These are phyloP conservation scores for Graphilbum sp. DNA, from an alignment of 2,329 filamentous ascomycete genomes.

Conservation along the genomic window DNA sequence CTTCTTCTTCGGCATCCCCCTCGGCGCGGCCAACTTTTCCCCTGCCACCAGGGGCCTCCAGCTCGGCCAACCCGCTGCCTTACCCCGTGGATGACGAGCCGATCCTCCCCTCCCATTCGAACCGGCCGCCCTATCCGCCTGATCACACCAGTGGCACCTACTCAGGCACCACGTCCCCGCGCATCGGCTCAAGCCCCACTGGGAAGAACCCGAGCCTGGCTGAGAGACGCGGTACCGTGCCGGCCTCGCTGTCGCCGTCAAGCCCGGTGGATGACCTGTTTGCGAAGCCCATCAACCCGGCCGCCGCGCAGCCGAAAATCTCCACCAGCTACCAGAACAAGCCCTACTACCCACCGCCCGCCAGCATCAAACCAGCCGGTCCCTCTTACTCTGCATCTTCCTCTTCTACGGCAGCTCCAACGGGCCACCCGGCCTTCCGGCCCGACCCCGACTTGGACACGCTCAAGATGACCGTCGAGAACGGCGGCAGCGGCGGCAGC, in stretches of 20 bases:
- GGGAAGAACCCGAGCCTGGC: conserved; percentile 47
- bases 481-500: conserved; percentile 3
- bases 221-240: conserved; percentile 65
- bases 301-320: conserved; percentile 17
- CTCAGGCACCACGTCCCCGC: conserved; percentile 27
- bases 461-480: conserved; percentile 23
- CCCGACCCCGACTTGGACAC: conserved; percentile 11
- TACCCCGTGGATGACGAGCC: conserved; percentile 58
- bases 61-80: conserved; percentile 49
- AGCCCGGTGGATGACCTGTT: conserved; percentile 67
- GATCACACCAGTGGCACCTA: conserved; percentile 18
- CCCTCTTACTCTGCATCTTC: not conserved
- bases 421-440: not conserved
- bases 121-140: conserved; percentile 25
- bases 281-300: conserved; percentile 41
- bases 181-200: conserved; percentile 36
- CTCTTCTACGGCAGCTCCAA: too few species aligned
- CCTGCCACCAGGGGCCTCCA: conserved; percentile 51
- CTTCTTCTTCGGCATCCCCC: conserved; percentile 16
- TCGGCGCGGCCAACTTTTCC: conserved; percentile 42
- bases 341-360: conserved; percentile 45
- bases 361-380: conserved; percentile 15
- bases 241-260: conserved; percentile 67
- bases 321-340: conserved; percentile 35
- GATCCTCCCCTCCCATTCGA: conserved; percentile 23